phyloP scores from a whole-genome alignment of 78 protist genomes.

The Paratrimastix pyriformis region DNA sequence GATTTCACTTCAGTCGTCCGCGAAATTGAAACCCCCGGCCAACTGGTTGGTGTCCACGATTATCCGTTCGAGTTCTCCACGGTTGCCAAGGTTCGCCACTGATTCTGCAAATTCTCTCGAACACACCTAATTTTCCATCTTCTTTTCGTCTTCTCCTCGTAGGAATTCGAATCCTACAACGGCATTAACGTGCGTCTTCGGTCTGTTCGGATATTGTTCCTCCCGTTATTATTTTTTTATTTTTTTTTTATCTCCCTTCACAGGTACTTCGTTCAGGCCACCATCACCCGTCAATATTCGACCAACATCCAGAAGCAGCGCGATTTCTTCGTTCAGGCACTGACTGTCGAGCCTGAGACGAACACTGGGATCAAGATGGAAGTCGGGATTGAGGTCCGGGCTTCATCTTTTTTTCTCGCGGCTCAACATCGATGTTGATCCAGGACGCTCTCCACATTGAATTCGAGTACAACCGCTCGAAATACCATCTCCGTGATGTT shows the following conservation, averaged over 20 bases:
- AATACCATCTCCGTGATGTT: constrained; percentile 73
- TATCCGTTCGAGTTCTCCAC: constrained; percentile 52
- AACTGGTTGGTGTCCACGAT: constrained; percentile 13
- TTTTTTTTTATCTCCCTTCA: neutral
- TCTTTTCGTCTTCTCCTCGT: neutral
- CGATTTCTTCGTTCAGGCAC: constrained; percentile 69
- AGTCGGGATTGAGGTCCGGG: constrained; percentile 91
- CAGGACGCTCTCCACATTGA: constrained; percentile 94
- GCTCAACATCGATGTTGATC: no score
- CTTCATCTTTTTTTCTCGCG: no score
- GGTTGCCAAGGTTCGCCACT: constrained; percentile 45
- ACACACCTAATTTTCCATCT: neutral
- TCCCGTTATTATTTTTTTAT: neutral
- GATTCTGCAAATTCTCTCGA: neutral
- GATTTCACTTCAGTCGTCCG: constrained; percentile 67
- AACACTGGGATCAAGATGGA: constrained; percentile 81
- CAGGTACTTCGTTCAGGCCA: constrained; percentile 70
- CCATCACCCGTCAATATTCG: constrained; percentile 42
- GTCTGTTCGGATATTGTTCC: constrained; percentile 20
- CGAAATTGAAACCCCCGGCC: constrained; percentile 77
- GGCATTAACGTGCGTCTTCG: constrained; percentile 82
- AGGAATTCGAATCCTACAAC: constrained; percentile 74
- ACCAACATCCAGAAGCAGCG: constrained; percentile 53
- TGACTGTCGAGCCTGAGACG: constrained; percentile 42
- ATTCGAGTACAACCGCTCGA: constrained; percentile 85